Conservation (phyloP, 768 basidiomycete genomes). For the Auricularia sp. region DNA sequence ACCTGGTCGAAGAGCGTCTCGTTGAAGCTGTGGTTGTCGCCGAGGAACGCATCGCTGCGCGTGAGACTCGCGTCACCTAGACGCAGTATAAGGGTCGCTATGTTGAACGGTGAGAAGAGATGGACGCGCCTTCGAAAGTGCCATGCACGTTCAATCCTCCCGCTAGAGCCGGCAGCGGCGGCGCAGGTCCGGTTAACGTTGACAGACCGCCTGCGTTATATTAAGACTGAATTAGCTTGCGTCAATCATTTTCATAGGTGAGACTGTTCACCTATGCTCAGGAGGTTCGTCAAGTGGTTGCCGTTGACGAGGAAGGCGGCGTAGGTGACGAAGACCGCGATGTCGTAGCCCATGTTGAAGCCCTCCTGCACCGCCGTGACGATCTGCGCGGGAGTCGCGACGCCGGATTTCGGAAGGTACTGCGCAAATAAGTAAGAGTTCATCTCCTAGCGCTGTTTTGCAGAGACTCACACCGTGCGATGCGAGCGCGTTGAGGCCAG, state of each 20-base stretch:
- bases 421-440: background rate
- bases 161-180: background rate
- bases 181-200: background rate
- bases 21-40: conserved; percentile 6
- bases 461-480: conserved; percentile 4
- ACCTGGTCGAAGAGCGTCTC: conserved; percentile 6
- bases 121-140: conserved; percentile 4
- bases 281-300: conserved; percentile 5
- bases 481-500: conserved; percentile 7
- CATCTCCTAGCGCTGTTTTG: background rate
- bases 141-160: conserved; percentile 5
- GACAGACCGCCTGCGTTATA: background rate
- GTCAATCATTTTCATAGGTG: background rate
- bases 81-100: background rate
- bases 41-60: conserved; percentile 6
- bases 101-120: background rate
- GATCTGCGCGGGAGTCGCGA: conserved; percentile 8
- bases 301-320: conserved; percentile 6
- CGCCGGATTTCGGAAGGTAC: conserved; percentile 6
- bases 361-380: conserved; percentile 6
- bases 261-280: conserved; percentile 5
- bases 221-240: background rate
- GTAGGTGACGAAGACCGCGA: conserved; percentile 2
- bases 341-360: conserved; percentile 8
- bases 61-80: conserved; percentile 8